Evolutionary conservation across 2,329 filamentous ascomycete species (phyloP).

Genomic region (Epichloe aotearoae): DNA sequence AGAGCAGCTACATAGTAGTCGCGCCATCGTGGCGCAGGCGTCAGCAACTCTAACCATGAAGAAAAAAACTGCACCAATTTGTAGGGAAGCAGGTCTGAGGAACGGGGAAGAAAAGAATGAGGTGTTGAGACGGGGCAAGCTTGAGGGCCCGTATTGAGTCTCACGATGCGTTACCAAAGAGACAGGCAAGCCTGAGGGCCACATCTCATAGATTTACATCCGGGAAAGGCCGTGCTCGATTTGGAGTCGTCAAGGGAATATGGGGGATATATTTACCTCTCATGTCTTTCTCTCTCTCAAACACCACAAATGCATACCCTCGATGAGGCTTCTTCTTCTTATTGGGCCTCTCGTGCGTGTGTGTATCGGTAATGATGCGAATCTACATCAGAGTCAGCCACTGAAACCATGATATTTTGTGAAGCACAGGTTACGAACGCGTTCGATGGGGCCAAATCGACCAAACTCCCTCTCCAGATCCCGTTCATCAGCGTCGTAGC

Average conservation of each 20-base stretch:
- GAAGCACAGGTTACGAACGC: slow-evolving; percentile 39
- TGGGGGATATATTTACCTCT: slow-evolving; percentile 61
- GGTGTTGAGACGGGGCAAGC: slow-evolving; percentile 36
- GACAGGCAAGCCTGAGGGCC: slow-evolving; percentile 31
- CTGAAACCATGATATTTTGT: not conserved
- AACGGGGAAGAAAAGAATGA: slow-evolving; percentile 9
- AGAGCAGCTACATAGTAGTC: slow-evolving; percentile 66
- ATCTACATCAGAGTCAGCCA: slow-evolving; percentile 41
- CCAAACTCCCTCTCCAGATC: slow-evolving; percentile 91
- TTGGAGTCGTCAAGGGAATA: slow-evolving; percentile 6
- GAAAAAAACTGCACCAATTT: slow-evolving; percentile 6
- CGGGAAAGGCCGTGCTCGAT: slow-evolving; percentile 3
- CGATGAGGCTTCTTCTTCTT: slow-evolving; percentile 72
- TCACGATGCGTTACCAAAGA: slow-evolving; percentile 27
- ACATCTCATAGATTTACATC: slow-evolving; percentile 19
- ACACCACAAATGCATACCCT: slow-evolving; percentile 94
- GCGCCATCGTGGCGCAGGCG: slow-evolving; percentile 44
- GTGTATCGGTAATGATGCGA: slow-evolving; percentile 70
- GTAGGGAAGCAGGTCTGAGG: not conserved
- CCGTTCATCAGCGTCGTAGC: slow-evolving; percentile 77
- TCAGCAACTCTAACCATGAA: slow-evolving; percentile 53
- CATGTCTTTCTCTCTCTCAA: slow-evolving; percentile 96
- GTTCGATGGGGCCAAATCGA: slow-evolving; percentile 85
- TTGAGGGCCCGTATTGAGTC: slow-evolving; percentile 38
- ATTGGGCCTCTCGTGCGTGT: slow-evolving; percentile 53